A percentile compares a stretch with the other conserved stretches of the same genome.
Conservation (phyloP, 352 stramenopile genomes). For the Phytophthora fragariae region DNA sequence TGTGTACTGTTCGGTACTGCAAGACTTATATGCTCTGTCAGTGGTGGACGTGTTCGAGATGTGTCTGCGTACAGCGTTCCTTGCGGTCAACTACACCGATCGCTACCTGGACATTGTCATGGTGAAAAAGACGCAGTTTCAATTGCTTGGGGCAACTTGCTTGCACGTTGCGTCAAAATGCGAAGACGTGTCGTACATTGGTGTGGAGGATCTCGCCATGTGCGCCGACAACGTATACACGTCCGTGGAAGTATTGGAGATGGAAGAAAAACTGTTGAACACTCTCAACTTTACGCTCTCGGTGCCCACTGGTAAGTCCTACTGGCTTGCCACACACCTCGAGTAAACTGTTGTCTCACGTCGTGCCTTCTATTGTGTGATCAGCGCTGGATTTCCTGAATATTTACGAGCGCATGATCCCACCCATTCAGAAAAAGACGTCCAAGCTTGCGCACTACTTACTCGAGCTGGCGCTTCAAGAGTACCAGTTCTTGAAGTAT, state of each 20-base stretch:
- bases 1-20: not conserved
- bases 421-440: slow-evolving; percentile 84
- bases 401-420: slow-evolving; percentile 91
- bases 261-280: slow-evolving; percentile 93
- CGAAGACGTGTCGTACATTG: slow-evolving; percentile 94
- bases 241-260: slow-evolving; percentile 89
- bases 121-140: slow-evolving; percentile 91
- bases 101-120: slow-evolving; percentile 89
- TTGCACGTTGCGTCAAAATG: slow-evolving; percentile 92
- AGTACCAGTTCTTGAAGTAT: slow-evolving; percentile 90
- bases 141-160: slow-evolving; percentile 91
- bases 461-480: slow-evolving; percentile 87
- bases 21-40: slow-evolving; percentile 23
- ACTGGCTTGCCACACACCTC: no score
- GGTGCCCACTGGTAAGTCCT: slow-evolving; percentile 78
- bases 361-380: slow-evolving; percentile 7
- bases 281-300: slow-evolving; percentile 93
- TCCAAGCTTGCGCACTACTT: slow-evolving; percentile 91
- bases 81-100: slow-evolving; percentile 93
- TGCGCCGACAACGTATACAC: slow-evolving; percentile 93
- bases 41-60: slow-evolving; percentile 95
- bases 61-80: slow-evolving; percentile 89
- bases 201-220: slow-evolving; percentile 91
- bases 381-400: slow-evolving; percentile 90
- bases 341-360: not conserved